A percentile compares a stretch with the other conserved stretches of the same genome.
Evolutionary conservation across 345 rosid species (phyloP).

Genomic region (Rhodomyrtus tomentosa): DNA sequence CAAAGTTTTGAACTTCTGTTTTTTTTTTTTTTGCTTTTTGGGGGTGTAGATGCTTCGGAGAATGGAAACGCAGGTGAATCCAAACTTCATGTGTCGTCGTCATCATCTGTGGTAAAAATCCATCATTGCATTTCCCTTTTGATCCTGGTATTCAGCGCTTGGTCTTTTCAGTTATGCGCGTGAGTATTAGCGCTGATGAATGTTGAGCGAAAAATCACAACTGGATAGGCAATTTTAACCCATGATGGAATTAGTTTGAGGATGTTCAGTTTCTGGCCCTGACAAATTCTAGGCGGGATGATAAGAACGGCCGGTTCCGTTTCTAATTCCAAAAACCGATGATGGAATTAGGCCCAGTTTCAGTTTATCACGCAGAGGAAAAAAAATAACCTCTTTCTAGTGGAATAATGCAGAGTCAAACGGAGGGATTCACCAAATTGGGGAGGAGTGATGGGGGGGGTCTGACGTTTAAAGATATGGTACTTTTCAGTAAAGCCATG

Average conservation of each 20-base stretch:
- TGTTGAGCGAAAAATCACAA: not conserved
- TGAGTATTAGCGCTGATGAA: not conserved
- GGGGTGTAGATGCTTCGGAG: constrained; percentile 9
- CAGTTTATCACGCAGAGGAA: not conserved
- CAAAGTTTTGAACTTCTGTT: not conserved
- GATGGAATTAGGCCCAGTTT: no score
- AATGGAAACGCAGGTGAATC: constrained; percentile 20
- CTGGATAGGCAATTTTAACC: not conserved
- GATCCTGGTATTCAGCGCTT: not conserved
- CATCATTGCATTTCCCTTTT: not conserved
- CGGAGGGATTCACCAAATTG: not conserved
- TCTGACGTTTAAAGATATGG: not conserved
- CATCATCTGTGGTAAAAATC: constrained; percentile 34
- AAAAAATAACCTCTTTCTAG: not conserved
- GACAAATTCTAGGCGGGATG: not conserved
- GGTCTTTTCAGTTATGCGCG: not conserved
- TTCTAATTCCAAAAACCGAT: not conserved
- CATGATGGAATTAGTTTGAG: not conserved
- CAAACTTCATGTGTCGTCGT: constrained; percentile 36
- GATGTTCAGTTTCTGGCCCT: not conserved
- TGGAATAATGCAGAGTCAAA: not conserved
- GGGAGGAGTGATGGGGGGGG: not conserved
- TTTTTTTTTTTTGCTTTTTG: not conserved
- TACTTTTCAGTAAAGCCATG: not conserved
- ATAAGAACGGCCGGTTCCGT: not conserved